Evolutionary conservation across 768 basidiomycete species (phyloP), one percentile per base, ranked within the genome.

Genomic region (Boletales sp.): DNA sequence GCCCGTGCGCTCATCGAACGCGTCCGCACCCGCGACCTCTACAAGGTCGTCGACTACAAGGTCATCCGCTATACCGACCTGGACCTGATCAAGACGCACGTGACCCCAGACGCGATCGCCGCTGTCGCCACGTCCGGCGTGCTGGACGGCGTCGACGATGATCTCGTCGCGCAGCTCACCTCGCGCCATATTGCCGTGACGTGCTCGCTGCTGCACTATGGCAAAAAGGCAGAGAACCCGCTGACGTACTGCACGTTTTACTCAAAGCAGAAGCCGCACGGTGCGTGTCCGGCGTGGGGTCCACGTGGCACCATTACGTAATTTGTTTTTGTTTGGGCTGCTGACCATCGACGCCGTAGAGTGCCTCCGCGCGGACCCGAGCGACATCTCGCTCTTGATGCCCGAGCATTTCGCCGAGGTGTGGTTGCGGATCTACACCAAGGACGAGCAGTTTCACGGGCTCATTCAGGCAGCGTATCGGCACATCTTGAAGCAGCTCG

Each of bases 391-490:
- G 3, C 75, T 75, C 21, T 62, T 88, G 18, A 80, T 82, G 71
- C 90, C 63, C 0, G 65, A 61, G n/a, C 21, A 21, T 21, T 89
- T 88, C 53, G 84, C 77, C 0, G 90, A 92, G 64, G 71, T 83
- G n/a, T 73, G 81, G 36, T 64, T 90, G 35, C 74, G 86, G 13
- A 69, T 90, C 5, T 92, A 81, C 59, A 85, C 87, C 40, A 82
- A 84, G 62, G 79, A 86, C n/a, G 60, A 52, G 1, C 55, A 56
- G 30, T 84, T 78, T 59, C 75, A 75, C 37, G 80, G 81, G 2
- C 67, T 87, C 10, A 74, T 91, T 4, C 88, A 90, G 59, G 76
- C 75, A 0, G 90, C 82, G 0, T 91, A 84, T 60, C 77, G 83
- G 11, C 59, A 68, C 8, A 67, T 80, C 4, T 45, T 78, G 4